Base-by-base conservation (phyloP, 179 eudicot species). In the Drosera spatulata region DNA sequence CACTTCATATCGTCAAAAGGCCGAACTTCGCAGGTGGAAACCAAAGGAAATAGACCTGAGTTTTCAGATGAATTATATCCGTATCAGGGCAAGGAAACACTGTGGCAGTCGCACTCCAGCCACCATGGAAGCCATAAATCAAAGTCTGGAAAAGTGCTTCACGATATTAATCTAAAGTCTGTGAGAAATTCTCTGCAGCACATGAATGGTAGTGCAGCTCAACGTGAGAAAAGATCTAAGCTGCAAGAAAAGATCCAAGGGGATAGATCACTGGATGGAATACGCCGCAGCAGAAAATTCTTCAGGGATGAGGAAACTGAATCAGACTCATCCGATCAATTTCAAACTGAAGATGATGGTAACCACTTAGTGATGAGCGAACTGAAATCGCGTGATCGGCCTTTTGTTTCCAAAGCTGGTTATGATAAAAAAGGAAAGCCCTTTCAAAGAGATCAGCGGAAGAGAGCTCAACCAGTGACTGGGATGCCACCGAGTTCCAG, bases 291-390 rank as follows among this genome's bases (percentile, higher is more conserved):
- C 39, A 73, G 78, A 61, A 65, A 60, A 65, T 72, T 64, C 50
- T 45, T 47, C 39, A 77, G 72, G 62, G 76, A 71, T 56, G 99
- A 81, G 66, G 97, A 93, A 63, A 90, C 97, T 52, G 97, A 86
- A 57, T 90, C 96, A 11, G 97, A 82, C 71, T 86, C 99, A 41
- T 94, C 97, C 33, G 94, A 79, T 64, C 79, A 77, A 58, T 65
- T 65, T 61, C 85, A 75, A 62, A 87, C 73, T 15, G 82, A 74
- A 57, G 91, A 79, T 48, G 88, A 86, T 64, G 74, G 73, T 69
- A 85, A 83, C 69, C 95, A 90, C 63, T 71, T 83, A 80, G 77
- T 87, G 79, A 85, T 86, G 82, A 80, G 91, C 69, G 87, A 85
- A 75, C 70, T 77, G 64, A 88, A 81, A 7, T 72, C 76, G 52